phyloP scores from a whole-genome alignment of 345 rosid genomes.

The Moringa oleifera region DNA sequence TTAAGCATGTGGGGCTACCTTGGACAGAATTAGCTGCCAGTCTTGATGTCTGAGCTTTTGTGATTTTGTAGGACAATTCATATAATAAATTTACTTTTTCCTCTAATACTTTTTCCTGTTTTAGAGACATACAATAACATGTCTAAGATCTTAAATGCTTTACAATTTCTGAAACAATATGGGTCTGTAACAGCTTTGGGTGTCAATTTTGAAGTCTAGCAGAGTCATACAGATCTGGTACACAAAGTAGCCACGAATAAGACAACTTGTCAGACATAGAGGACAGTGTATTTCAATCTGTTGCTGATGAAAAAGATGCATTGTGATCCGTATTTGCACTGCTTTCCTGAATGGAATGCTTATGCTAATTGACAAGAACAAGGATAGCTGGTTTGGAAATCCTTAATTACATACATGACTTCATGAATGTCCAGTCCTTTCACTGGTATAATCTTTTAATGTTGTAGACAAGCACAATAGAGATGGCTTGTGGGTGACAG shows the following conservation, averaged over 20 bases:
- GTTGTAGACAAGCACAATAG: neutral
- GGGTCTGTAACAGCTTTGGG: neutral
- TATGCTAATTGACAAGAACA: neutral
- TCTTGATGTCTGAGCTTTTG: neutral
- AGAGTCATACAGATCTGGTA: neutral
- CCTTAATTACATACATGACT: neutral
- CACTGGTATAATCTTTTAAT: neutral
- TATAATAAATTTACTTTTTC: too few relatives aligned
- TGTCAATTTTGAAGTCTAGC: neutral
- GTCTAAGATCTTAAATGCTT: neutral
- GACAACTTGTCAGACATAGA: too few relatives aligned
- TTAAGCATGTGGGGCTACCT: neutral
- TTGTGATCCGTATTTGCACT: neutral
- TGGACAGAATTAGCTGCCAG: neutral
- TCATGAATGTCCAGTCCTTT: neutral
- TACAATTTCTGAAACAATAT: neutral
- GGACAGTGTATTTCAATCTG: too few relatives aligned
- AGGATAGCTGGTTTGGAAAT: neutral
- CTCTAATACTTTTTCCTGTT: neutral
- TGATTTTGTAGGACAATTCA: neutral
- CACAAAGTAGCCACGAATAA: neutral
- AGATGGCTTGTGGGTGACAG: neutral
- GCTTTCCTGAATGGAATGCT: neutral
- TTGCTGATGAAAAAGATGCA: too few relatives aligned
- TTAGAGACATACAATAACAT: too few relatives aligned